phyloP scores from a whole-genome alignment of 2,329 filamentous ascomycete genomes.

The Sarocladium brachiariae region DNA sequence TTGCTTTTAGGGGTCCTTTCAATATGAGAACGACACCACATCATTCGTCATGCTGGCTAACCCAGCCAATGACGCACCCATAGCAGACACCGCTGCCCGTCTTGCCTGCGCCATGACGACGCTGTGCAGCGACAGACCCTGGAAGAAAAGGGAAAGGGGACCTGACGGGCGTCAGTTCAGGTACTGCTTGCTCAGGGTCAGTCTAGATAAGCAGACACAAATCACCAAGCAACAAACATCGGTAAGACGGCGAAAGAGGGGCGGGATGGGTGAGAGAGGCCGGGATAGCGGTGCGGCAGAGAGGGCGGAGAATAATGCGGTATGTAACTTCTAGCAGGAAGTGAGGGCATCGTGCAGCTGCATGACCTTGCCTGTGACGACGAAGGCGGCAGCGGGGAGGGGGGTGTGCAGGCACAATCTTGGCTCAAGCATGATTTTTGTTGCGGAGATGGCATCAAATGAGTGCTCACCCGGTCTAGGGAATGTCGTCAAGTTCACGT shows the following conservation, averaged over 20 bases:
- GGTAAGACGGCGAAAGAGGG: background rate
- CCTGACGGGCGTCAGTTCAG: background rate
- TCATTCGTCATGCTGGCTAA: background rate
- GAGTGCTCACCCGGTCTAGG: too few relatives aligned
- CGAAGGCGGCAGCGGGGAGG: background rate
- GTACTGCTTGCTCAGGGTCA: background rate
- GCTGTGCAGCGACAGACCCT: background rate
- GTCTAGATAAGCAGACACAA: background rate
- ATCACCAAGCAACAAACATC: background rate
- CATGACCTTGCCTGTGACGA: slow-evolving; percentile 2
- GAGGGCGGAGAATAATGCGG: background rate
- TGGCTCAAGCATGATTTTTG: background rate
- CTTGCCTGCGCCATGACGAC: slow-evolving; percentile 8
- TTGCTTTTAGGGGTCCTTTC: background rate
- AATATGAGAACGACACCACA: background rate
- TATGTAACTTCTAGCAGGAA: background rate
- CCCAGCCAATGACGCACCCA: background rate
- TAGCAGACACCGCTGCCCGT: background rate
- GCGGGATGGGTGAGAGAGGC: background rate
- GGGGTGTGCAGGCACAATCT: background rate
- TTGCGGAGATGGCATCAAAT: too few relatives aligned
- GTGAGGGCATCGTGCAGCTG: slow-evolving; percentile 6
- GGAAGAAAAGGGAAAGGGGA: background rate
- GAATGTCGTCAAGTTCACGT: background rate
- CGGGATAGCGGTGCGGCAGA: too few relatives aligned